Percentiles rank a stretch among this genome's conserved stretches.
Evolutionary conservation across 805 yeast species (phyloP).

Genomic region (Schwanniomyces sp.): DNA sequence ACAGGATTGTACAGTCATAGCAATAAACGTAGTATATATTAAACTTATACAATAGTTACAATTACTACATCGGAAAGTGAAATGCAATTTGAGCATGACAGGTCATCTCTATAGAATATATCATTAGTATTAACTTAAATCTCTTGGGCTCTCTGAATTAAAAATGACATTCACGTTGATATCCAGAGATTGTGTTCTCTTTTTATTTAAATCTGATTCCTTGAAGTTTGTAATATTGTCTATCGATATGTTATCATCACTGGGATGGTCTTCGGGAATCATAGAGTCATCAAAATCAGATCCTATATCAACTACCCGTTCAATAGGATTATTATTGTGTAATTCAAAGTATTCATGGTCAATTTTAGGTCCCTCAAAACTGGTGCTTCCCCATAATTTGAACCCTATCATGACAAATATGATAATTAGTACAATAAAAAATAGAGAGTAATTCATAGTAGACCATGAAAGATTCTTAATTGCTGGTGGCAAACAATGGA

Average conservation of each 20-base stretch:
- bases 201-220: neutral
- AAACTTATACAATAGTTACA: too few species aligned
- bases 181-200: neutral
- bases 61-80: neutral
- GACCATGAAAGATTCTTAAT: conserved; percentile 39
- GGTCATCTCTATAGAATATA: neutral
- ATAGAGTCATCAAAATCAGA: neutral
- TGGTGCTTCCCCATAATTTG: conserved; percentile 58
- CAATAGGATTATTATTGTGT: conserved; percentile 20
- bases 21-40: too few species aligned
- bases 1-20: too few species aligned
- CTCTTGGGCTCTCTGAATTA: neutral
- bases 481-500: conserved; percentile 72
- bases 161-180: neutral
- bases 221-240: neutral
- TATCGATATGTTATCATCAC: neutral
- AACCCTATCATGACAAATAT: conserved; percentile 52
- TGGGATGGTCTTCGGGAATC: neutral
- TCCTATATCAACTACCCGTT: conserved; percentile 4
- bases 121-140: neutral
- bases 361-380: conserved; percentile 64
- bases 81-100: neutral
- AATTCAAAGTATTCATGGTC: conserved; percentile 45
- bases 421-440: conserved; percentile 53
- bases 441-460: conserved; percentile 64